Percentiles rank a stretch among this genome's conserved stretches.
These are phyloP conservation scores for Musa acuminata DNA, from an alignment of 176 grass and related monocot genomes.

Conservation along the genomic window DNA sequence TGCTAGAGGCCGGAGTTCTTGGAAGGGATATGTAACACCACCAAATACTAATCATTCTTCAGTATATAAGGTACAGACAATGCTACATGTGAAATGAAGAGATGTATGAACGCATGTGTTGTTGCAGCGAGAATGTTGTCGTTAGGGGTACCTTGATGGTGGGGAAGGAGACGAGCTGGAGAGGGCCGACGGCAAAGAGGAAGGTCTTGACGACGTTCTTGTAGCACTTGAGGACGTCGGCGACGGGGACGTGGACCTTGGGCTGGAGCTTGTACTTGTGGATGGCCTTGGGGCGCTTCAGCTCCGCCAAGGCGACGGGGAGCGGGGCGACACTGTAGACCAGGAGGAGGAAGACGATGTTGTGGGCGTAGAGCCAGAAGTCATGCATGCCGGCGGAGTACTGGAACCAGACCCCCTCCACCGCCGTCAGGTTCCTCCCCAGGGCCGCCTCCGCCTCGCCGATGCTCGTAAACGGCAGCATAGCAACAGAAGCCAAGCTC, in stretches of 20 bases:
- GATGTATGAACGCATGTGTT: no score
- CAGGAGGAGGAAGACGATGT: constrained; percentile 61
- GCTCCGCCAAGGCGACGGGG: constrained; percentile 65
- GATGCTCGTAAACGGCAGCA: constrained; percentile 64
- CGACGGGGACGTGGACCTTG: constrained; percentile 35
- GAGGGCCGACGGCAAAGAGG: constrained; percentile 53
- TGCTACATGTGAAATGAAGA: no score
- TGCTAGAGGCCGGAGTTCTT: no score
- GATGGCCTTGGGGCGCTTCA: constrained; percentile 31
- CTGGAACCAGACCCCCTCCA: constrained; percentile 61
- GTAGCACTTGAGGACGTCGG: constrained; percentile 56
- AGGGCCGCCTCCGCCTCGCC: constrained; percentile 65
- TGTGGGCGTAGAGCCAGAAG: constrained; percentile 58
- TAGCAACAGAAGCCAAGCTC: background rate
- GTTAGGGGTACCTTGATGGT: constrained; percentile 43
- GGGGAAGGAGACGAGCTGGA: constrained; percentile 67
- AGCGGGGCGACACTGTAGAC: constrained; percentile 66
- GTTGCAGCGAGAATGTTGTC: no score
- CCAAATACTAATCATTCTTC: no score
- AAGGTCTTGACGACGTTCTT: constrained; percentile 50
- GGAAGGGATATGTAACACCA: no score
- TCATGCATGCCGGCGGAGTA: constrained; percentile 48
- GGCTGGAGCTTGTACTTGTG: constrained; percentile 72
- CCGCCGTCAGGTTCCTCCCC: constrained; percentile 38
- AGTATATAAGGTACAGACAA: no score